Conservation (phyloP, 257 asterid species). For the Cruciata laevipes region DNA sequence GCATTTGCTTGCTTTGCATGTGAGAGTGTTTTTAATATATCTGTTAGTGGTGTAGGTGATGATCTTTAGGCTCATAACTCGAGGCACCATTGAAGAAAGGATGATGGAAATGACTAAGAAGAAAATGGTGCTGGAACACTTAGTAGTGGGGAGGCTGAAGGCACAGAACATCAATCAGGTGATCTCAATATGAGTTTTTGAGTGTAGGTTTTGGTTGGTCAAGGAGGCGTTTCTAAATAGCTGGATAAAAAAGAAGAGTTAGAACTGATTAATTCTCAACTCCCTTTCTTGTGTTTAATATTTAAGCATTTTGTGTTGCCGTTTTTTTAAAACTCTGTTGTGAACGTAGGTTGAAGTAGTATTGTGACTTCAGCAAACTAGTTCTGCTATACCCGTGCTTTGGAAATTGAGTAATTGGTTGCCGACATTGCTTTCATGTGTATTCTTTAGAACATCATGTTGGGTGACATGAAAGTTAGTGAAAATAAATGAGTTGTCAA, state of each 20-base stretch:
- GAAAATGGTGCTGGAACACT: conserved; percentile 97
- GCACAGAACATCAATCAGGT: conserved; percentile 95
- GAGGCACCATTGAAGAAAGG: conserved; percentile 97
- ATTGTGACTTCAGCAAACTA: neutral
- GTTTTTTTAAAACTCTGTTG: neutral
- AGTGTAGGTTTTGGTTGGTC: neutral
- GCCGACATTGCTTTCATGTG: neutral
- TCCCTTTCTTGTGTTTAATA: neutral
- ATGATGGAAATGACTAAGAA: conserved; percentile 99
- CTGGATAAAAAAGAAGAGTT: neutral
- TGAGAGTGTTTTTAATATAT: conserved; percentile 17
- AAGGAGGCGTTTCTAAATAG: neutral
- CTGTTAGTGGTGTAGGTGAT: conserved; percentile 55
- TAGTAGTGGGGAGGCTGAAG: conserved; percentile 93
- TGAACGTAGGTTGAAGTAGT: neutral
- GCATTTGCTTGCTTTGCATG: conserved; percentile 11
- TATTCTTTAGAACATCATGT: no score
- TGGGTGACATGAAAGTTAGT: no score
- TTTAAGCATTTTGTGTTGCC: neutral
- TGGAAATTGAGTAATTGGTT: neutral
- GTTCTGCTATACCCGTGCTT: neutral
- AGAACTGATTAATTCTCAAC: neutral
- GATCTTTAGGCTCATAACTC: conserved; percentile 79
- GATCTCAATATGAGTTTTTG: neutral
- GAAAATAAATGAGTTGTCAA: no score